phyloP scores from a whole-genome alignment of 106 monocot species.

The Chionographis japonica region DNA sequence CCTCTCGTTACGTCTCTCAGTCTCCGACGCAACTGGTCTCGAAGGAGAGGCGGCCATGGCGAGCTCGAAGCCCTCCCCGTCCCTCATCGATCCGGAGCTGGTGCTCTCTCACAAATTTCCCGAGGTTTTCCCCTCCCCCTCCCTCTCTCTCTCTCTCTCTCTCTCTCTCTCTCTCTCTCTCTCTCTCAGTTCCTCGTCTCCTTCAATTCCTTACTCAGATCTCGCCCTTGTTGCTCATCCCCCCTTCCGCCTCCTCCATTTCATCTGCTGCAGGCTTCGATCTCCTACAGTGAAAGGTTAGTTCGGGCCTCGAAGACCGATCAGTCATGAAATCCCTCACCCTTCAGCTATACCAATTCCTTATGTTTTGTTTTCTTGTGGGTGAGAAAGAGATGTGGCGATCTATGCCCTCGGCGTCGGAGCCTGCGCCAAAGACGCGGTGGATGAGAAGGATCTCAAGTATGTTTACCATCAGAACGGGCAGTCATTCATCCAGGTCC shows the following conservation, averaged over 20 bases:
- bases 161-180: not conserved
- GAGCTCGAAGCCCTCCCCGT: too few relatives aligned
- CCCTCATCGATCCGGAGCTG: too few relatives aligned
- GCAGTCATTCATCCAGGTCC: constrained; percentile 59
- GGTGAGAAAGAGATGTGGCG: constrained; percentile 66
- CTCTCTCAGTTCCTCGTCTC: not conserved
- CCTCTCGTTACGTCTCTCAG: too few relatives aligned
- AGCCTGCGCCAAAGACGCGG: constrained; percentile 62
- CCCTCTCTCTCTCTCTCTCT: not conserved
- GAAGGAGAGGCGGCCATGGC: too few relatives aligned
- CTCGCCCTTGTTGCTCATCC: too few relatives aligned
- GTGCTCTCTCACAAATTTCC: too few relatives aligned
- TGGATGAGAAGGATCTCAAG: constrained; percentile 85
- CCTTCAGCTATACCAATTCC: not conserved
- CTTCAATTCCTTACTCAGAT: not conserved
- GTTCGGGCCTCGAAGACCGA: not conserved
- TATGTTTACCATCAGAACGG: constrained; percentile 79
- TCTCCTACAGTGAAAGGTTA: constrained; percentile 82
- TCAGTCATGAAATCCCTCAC: not conserved
- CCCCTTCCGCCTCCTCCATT: not conserved
- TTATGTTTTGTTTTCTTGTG: not conserved
- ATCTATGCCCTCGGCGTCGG: constrained; percentile 86
- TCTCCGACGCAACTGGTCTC: too few relatives aligned
- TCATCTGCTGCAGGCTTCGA: constrained; percentile 31
- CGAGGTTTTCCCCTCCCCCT: too few relatives aligned